phyloP scores from a whole-genome alignment of 768 basidiomycete species.

The Kwoniella sp. region DNA sequence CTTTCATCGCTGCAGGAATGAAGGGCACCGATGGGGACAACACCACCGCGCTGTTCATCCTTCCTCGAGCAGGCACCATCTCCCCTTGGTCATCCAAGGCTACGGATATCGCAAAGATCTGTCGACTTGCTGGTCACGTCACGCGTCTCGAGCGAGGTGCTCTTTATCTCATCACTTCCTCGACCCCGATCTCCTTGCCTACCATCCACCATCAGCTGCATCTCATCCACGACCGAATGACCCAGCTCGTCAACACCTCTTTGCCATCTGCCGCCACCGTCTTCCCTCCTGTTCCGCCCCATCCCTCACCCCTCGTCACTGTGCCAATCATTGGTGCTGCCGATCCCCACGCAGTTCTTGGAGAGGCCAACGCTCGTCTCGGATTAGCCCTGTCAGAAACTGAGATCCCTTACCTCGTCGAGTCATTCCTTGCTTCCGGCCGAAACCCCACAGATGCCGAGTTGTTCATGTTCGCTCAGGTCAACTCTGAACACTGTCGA shows the following conservation, averaged over 20 bases:
- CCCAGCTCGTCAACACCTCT: slow-evolving; percentile 69
- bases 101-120: slow-evolving; percentile 87
- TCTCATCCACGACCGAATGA: slow-evolving; percentile 94
- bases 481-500: slow-evolving; percentile 99
- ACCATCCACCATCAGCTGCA: slow-evolving; percentile 66
- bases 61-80: slow-evolving; percentile 84
- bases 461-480: slow-evolving; percentile 99
- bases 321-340: slow-evolving; percentile 65
- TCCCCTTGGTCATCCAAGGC: slow-evolving; percentile 99
- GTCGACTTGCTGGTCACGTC: slow-evolving; percentile 72
- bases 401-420: slow-evolving; percentile 88
- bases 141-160: slow-evolving; percentile 85
- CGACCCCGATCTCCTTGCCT: slow-evolving; percentile 58
- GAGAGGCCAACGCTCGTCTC: slow-evolving; percentile 74
- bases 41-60: slow-evolving; percentile 65
- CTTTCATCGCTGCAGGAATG: slow-evolving; percentile 50
- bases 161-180: slow-evolving; percentile 65
- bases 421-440: slow-evolving; percentile 79
- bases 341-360: slow-evolving; percentile 67
- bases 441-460: slow-evolving; percentile 96
- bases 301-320: slow-evolving; percentile 69
- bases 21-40: slow-evolving; percentile 52
- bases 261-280: slow-evolving; percentile 64
- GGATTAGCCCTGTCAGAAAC: slow-evolving; percentile 87
- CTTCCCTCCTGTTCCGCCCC: slow-evolving; percentile 61